These are phyloP conservation scores for Botrytis hyacinthi DNA, from an alignment of 2,329 filamentous ascomycete genomes.

Conservation along the genomic window DNA sequence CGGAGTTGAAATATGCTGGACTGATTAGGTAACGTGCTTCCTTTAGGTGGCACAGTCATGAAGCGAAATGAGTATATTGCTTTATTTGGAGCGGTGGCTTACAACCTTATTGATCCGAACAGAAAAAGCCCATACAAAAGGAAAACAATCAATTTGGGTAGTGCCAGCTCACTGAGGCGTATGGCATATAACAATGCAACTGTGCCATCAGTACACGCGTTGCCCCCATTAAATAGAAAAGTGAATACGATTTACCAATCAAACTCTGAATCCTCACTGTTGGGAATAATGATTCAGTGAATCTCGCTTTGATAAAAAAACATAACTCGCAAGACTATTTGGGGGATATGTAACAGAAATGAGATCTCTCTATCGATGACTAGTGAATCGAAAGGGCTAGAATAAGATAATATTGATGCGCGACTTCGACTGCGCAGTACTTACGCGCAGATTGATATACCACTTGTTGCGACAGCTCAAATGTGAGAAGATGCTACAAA, in stretches of 20 bases:
- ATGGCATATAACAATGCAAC: background rate
- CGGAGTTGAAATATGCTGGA: background rate
- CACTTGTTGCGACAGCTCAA: background rate
- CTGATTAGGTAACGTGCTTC: background rate
- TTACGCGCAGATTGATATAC: background rate
- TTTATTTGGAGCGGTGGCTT: background rate
- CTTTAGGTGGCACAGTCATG: background rate
- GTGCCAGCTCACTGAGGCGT: background rate
- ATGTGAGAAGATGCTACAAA: background rate
- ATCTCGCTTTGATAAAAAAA: too few relatives aligned
- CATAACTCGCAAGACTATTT: background rate
- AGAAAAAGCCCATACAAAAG: background rate
- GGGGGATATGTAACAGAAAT: background rate
- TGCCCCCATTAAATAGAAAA: background rate
- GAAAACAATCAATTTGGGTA: background rate
- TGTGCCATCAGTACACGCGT: background rate
- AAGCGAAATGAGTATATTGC: constrained; percentile 4
- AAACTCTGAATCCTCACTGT: background rate
- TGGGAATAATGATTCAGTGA: background rate
- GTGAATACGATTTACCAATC: constrained; percentile 1
- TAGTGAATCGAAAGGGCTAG: background rate
- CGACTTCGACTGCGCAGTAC: background rate
- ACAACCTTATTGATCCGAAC: background rate
- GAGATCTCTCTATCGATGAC: background rate
- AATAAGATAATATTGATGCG: background rate